Evolutionary conservation across 306 rosid species (phyloP).

Genomic region (Astragalus glycyphyllos): DNA sequence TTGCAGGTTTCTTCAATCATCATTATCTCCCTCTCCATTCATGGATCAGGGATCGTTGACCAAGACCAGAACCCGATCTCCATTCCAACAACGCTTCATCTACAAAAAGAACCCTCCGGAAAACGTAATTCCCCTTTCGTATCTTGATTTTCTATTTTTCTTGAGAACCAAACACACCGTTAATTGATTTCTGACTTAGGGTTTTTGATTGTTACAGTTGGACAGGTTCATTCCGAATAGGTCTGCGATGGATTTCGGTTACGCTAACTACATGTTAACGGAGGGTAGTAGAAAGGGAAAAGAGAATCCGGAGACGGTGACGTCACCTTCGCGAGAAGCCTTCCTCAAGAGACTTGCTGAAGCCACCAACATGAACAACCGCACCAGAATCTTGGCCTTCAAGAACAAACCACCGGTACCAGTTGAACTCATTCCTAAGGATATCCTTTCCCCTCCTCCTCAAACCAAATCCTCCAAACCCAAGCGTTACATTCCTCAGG

Average conservation of each 20-base stretch:
- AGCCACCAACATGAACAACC: constrained; percentile 71
- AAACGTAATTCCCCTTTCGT: constrained; percentile 39
- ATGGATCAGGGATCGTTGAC: constrained; percentile 48
- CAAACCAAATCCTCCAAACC: constrained; percentile 53
- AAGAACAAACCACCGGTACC: constrained; percentile 74
- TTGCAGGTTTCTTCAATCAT: constrained; percentile 19
- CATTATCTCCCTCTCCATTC: not conserved
- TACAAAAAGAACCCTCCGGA: constrained; percentile 35
- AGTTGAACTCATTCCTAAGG: constrained; percentile 57
- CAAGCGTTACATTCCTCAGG: constrained; percentile 76
- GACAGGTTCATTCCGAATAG: constrained; percentile 65
- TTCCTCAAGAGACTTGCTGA: constrained; percentile 66
- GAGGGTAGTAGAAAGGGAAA: constrained; percentile 56
- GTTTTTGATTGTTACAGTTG: constrained; percentile 36
- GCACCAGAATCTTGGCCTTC: constrained; percentile 78
- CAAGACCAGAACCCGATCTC: constrained; percentile 32
- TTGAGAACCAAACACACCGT: not conserved
- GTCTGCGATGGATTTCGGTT: constrained; percentile 59
- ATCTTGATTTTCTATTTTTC: constrained; percentile 1
- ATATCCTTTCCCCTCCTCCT: constrained; percentile 51
- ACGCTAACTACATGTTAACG: constrained; percentile 59
- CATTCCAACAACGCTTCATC: constrained; percentile 32
- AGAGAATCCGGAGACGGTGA: constrained; percentile 57
- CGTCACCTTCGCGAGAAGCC: constrained; percentile 61
- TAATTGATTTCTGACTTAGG: not conserved